A percentile compares a stretch with the other conserved stretches of the same genome.
Conservation (phyloP, 1,139 yeast species). For the Blastobotrys raffinosifermentans region DNA sequence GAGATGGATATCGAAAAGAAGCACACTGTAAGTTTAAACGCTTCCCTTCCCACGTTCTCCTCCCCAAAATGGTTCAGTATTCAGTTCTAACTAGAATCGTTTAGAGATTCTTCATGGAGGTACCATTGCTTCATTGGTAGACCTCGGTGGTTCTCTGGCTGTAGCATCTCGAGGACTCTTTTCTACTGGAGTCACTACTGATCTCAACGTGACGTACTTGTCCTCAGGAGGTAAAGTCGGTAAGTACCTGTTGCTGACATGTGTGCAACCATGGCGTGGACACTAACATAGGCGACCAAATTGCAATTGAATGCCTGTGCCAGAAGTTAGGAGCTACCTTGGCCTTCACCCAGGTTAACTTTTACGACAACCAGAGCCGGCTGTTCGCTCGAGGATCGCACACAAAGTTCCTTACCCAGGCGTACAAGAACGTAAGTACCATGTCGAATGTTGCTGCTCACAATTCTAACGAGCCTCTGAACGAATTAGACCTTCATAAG, state of each 20-base stretch:
- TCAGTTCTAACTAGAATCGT: conserved; percentile 29
- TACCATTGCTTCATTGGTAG: conserved; percentile 36
- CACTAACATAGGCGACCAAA: too few species aligned
- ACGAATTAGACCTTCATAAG: conserved; percentile 12
- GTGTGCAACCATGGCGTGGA: conserved; percentile 8
- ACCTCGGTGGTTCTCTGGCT: conserved; percentile 43
- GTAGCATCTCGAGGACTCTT: conserved; percentile 38
- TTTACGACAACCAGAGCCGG: conserved; percentile 23
- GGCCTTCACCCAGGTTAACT: conserved; percentile 38
- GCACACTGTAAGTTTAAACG: conserved; percentile 30
- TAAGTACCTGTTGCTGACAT: conserved; percentile 6
- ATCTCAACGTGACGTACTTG: conserved; percentile 37
- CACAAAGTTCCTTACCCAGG: conserved; percentile 38
- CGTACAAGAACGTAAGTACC: conserved; percentile 32
- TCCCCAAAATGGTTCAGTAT: not conserved
- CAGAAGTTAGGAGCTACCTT: conserved; percentile 37
- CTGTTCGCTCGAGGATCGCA: conserved; percentile 41
- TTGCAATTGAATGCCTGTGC: conserved; percentile 28
- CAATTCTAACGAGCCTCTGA: conserved; percentile 10
- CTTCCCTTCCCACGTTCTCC: not conserved
- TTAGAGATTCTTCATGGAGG: conserved; percentile 40
- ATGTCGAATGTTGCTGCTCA: not conserved
- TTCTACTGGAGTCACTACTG: conserved; percentile 41
- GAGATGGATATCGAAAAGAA: conserved; percentile 31
- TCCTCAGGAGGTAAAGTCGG: conserved; percentile 39